Conservation (phyloP, 495 filamentous ascomycete genomes). For the Parathielavia hyrcaniae region DNA sequence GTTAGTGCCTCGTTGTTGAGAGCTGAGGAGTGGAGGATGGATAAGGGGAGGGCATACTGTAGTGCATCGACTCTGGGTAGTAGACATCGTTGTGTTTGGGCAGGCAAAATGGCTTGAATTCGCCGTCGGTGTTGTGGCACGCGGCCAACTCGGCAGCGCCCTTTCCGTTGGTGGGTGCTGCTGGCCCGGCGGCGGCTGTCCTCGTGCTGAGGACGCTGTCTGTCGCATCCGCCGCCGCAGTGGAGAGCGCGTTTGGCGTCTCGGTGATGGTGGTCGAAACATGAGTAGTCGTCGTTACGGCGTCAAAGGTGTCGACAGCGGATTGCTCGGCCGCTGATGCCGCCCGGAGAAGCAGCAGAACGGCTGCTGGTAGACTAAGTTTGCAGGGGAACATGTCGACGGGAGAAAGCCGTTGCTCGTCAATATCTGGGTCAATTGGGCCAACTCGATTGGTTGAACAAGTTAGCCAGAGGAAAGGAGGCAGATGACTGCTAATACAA, state of each 20-base stretch:
- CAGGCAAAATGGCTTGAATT: slow-evolving; percentile 38
- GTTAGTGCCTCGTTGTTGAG: not conserved
- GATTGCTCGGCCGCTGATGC: slow-evolving; percentile 11
- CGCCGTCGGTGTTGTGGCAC: slow-evolving; percentile 38
- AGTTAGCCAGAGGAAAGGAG: slow-evolving; percentile 4
- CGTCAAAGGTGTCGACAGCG: slow-evolving; percentile 35
- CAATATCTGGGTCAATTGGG: not conserved
- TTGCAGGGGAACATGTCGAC: slow-evolving; percentile 11
- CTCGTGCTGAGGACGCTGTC: slow-evolving; percentile 30
- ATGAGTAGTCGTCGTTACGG: slow-evolving; percentile 35
- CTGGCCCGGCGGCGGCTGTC: slow-evolving; percentile 25
- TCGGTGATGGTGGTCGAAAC: slow-evolving; percentile 35
- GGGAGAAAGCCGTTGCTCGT: too few relatives aligned
- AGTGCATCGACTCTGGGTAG: slow-evolving; percentile 34
- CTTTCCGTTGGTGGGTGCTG: slow-evolving; percentile 25
- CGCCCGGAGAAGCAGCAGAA: slow-evolving; percentile 21
- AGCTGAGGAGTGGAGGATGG: not conserved
- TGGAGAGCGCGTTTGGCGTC: slow-evolving; percentile 35
- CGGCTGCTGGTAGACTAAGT: slow-evolving; percentile 15
- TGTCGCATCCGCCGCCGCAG: slow-evolving; percentile 39
- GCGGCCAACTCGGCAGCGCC: slow-evolving; percentile 31
- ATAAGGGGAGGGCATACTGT: slow-evolving; percentile 29
- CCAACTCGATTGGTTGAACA: slow-evolving; percentile 7
- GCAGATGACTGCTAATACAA: not conserved
- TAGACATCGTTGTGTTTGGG: slow-evolving; percentile 31